Conservation (phyloP, 257 asterid genomes). For the Anisodus tanguticus region DNA sequence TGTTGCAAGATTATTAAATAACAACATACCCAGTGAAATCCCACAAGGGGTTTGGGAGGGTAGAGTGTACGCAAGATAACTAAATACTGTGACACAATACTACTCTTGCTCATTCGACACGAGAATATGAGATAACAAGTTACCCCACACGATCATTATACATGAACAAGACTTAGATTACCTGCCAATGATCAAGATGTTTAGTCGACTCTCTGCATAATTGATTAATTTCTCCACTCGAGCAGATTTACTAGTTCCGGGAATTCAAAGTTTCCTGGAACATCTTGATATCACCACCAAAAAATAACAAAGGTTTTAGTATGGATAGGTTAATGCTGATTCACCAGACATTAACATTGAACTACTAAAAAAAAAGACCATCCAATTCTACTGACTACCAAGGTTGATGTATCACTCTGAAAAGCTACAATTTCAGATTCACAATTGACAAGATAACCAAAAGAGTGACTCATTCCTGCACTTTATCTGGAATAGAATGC, state of each 20-base stretch:
- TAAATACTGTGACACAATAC: not conserved
- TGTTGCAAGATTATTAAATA: not conserved
- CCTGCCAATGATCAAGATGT: conserved; percentile 28
- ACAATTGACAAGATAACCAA: not conserved
- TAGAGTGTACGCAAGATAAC: not conserved
- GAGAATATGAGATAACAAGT: not conserved
- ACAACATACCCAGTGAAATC: too few relatives aligned
- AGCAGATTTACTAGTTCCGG: not conserved
- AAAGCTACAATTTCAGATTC: not conserved
- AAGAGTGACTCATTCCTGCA: conserved; percentile 28
- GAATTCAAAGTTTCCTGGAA: not conserved
- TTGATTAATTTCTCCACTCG: not conserved
- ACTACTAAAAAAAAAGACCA: not conserved
- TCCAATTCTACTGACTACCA: not conserved
- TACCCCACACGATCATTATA: conserved; percentile 26
- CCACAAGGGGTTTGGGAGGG: too few relatives aligned
- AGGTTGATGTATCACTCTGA: not conserved
- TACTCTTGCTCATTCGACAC: not conserved
- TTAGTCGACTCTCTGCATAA: conserved; percentile 1
- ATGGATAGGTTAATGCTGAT: not conserved
- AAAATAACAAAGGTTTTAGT: too few relatives aligned
- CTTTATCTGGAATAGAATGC: conserved; percentile 38
- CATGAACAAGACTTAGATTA: conserved; percentile 27
- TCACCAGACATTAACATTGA: not conserved
- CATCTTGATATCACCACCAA: not conserved